These are phyloP conservation scores for Eucalyptus victrix DNA, from an alignment of 345 rosid genomes.

Conservation along the genomic window DNA sequence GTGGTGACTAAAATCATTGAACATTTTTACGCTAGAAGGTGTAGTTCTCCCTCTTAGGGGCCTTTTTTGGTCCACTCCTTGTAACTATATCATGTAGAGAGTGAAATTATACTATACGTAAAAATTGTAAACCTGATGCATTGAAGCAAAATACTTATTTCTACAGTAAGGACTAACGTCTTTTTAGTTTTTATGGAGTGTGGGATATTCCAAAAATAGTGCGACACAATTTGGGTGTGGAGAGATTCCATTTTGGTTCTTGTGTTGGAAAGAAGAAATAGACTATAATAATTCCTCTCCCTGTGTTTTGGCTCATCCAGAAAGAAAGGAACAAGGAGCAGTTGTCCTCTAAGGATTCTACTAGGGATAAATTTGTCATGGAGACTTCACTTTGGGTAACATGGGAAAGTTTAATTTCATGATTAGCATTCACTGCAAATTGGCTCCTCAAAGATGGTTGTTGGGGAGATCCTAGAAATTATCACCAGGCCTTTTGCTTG, in stretches of 20 bases:
- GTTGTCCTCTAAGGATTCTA: background rate
- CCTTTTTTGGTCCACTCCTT: background rate
- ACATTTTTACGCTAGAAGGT: background rate
- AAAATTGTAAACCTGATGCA: background rate
- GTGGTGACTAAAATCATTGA: background rate
- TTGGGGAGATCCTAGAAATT: background rate
- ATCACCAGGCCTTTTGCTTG: background rate
- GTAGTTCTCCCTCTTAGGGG: background rate
- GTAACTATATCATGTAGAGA: background rate
- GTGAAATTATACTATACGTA: background rate
- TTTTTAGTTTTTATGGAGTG: background rate
- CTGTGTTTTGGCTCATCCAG: background rate
- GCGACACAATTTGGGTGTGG: background rate
- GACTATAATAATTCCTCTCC: background rate
- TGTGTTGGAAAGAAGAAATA: background rate
- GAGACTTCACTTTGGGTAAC: background rate
- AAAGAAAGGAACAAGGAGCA: background rate
- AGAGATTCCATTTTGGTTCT: background rate
- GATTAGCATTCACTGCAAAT: background rate
- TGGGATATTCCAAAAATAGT: background rate
- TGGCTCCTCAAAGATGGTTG: background rate
- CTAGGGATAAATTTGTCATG: background rate
- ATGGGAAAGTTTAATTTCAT: background rate
- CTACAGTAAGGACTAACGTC: background rate
- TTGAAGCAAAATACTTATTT: background rate